phyloP scores from a whole-genome alignment of 2,329 filamentous ascomycete species.

The Zalaria obscura region DNA sequence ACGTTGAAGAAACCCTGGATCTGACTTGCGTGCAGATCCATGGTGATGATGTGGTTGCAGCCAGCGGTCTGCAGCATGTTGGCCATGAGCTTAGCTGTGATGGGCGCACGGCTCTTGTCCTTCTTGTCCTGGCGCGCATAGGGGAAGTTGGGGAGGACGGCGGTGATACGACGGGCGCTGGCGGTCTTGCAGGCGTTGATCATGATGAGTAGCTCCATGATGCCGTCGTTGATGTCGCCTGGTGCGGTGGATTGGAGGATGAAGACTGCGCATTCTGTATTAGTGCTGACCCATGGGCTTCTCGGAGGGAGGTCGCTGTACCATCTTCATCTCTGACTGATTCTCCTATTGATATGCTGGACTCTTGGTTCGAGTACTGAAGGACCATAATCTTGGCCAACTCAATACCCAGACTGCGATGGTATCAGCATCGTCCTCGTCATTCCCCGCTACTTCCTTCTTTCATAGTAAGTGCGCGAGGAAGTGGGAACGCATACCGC shows the following conservation, averaged over 20 bases:
- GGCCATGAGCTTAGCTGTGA: conserved; percentile 87
- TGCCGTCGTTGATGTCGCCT: conserved; percentile 91
- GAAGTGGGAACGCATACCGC: conserved; percentile 30
- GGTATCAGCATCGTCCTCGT: conserved; percentile 3
- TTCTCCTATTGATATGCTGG: conserved; percentile 86
- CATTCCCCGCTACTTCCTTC: not conserved
- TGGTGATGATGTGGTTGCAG: conserved; percentile 86
- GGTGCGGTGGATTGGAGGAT: conserved; percentile 91
- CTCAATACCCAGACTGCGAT: conserved; percentile 54
- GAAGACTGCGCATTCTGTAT: conserved; percentile 47
- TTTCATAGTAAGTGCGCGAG: not conserved
- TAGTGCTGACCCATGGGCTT: not conserved
- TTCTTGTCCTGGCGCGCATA: conserved; percentile 98
- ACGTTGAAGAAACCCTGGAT: conserved; percentile 94
- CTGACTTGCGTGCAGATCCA: conserved; percentile 89
- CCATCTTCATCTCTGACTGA: conserved; percentile 92
- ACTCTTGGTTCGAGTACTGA: conserved; percentile 79
- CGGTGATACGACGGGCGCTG: conserved; percentile 80
- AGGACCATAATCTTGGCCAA: conserved; percentile 67
- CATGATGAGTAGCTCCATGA: conserved; percentile 98
- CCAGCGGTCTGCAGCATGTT: conserved; percentile 96
- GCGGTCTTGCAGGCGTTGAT: conserved; percentile 87
- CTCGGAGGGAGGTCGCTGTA: conserved; percentile 22
- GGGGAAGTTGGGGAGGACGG: conserved; percentile 89
- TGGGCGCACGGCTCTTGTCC: conserved; percentile 88